Evolutionary conservation across 768 basidiomycete genomes (phyloP).

Genomic region (Lentinula guzmanii): DNA sequence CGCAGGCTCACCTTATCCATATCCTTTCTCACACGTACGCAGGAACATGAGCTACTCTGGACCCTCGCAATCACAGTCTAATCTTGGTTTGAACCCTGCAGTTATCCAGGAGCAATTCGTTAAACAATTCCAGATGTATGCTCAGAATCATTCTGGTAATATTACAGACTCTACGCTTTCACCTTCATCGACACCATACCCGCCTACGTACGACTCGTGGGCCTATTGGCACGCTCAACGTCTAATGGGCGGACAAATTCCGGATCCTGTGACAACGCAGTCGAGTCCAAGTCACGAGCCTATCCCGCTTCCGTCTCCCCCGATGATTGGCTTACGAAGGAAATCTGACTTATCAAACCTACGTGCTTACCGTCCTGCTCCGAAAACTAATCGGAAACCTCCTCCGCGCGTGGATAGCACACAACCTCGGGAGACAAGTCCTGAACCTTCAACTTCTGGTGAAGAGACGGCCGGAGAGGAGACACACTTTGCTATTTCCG

Average conservation of each 20-base stretch:
- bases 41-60: conserved; percentile 38
- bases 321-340: conserved; percentile 41
- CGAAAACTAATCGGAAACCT: conserved; percentile 37
- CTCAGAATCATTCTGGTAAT: conserved; percentile 54
- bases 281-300: conserved; percentile 72
- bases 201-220: conserved; percentile 64
- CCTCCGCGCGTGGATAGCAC: conserved; percentile 81
- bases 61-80: conserved; percentile 16
- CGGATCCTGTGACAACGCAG: conserved; percentile 55
- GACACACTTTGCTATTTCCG: conserved; percentile 25
- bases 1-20: conserved; percentile 74
- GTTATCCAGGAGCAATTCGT: conserved; percentile 66
- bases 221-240: conserved; percentile 57
- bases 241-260: conserved; percentile 32
- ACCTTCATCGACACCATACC: conserved; percentile 71
- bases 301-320: conserved; percentile 46
- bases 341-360: conserved; percentile 33
- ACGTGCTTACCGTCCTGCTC: conserved; percentile 16
- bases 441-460: conserved; percentile 67
- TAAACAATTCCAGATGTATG: conserved; percentile 74
- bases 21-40: conserved; percentile 69
- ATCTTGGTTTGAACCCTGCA: conserved; percentile 35
- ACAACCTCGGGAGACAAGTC: conserved; percentile 76
- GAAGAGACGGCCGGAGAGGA: conserved; percentile 78
- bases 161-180: conserved; percentile 73